Percentiles rank a stretch among this genome's conserved stretches.
phyloP scores from a whole-genome alignment of 73 alveolate species.

The Uronychia setigera region DNA sequence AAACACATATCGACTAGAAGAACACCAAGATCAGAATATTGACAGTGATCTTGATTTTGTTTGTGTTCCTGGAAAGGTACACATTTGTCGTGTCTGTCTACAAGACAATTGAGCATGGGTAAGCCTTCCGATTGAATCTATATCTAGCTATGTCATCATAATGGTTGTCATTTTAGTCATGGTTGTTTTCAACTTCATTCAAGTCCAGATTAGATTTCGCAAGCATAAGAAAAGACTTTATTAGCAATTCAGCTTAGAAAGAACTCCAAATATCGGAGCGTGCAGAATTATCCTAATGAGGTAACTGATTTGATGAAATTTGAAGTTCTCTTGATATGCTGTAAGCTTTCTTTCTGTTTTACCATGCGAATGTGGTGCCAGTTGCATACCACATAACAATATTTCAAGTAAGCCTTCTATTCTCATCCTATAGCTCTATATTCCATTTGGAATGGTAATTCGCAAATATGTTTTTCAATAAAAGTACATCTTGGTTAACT shows the following conservation, averaged over 20 bases:
- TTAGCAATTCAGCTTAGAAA: slow-evolving; percentile 38
- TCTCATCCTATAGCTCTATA: slow-evolving; percentile 34
- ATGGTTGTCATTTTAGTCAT: slow-evolving; percentile 34
- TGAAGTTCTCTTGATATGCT: slow-evolving; percentile 60
- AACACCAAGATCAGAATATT: no score
- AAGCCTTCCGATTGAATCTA: no score
- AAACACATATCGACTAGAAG: no score
- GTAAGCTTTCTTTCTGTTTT: slow-evolving; percentile 64
- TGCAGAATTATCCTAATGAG: slow-evolving; percentile 35
- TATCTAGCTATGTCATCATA: slow-evolving; percentile 49
- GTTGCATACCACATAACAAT: no score
- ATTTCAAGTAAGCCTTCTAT: slow-evolving; percentile 31
- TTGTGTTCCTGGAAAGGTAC: slow-evolving; percentile 51
- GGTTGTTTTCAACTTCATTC: slow-evolving; percentile 39
- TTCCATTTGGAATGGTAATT: slow-evolving; percentile 49
- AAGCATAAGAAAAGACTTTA: slow-evolving; percentile 58
- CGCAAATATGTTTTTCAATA: slow-evolving; percentile 11
- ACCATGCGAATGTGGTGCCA: slow-evolving; percentile 68
- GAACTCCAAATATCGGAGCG: slow-evolving; percentile 61
- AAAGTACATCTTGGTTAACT: no score
- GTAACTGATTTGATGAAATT: no score
- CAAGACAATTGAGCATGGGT: slow-evolving; percentile 64
- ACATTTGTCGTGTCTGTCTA: slow-evolving; percentile 62
- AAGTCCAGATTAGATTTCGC: background rate
- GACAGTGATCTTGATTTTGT: slow-evolving; percentile 26